A percentile compares a stretch with the other conserved stretches of the same genome.
Conservation (phyloP, 148 eudicot genomes). For the Persicaria tinctoria region DNA sequence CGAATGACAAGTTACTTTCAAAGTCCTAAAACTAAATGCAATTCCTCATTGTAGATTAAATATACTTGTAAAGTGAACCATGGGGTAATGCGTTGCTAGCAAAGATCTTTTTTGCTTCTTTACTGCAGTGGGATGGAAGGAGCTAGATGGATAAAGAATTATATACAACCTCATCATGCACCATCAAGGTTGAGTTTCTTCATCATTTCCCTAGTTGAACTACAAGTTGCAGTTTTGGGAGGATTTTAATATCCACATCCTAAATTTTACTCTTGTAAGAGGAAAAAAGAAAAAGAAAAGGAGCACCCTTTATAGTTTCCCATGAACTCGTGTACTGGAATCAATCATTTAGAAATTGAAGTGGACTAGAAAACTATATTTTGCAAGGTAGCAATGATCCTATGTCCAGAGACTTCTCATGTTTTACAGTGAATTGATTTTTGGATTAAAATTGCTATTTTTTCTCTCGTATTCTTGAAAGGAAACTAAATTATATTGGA, state of each 20-base stretch:
- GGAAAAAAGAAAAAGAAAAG: no score
- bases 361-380: no score
- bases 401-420: neutral
- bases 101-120: no score
- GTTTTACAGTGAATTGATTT: neutral
- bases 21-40: neutral
- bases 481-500: neutral
- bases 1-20: neutral
- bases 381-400: neutral
- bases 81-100: neutral
- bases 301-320: neutral
- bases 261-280: neutral
- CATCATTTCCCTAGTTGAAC: neutral
- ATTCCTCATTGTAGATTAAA: neutral
- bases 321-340: neutral
- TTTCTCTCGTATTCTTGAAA: neutral
- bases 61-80: neutral
- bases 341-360: neutral
- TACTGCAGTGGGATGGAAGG: no score
- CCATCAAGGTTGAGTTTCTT: neutral
- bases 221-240: neutral
- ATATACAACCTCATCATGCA: no score
- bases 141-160: no score
- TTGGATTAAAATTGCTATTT: neutral
- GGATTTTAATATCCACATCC: neutral